These are phyloP conservation scores for Pythium plurisporium DNA, from an alignment of 352 stramenopile species.

Conservation along the genomic window DNA sequence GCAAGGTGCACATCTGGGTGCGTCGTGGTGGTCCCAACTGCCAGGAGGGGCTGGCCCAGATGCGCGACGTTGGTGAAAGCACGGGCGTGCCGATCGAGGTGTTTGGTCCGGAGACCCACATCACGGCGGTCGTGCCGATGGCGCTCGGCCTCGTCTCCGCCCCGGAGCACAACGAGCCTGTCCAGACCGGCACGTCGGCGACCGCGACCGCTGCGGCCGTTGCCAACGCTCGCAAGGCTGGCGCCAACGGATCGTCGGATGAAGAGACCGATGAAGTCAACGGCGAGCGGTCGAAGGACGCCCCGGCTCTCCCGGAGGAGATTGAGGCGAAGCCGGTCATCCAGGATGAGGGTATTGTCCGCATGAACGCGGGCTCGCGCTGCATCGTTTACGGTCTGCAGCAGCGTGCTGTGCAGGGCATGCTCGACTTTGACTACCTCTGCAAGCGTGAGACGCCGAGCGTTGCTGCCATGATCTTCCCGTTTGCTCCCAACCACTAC, in stretches of 20 bases:
- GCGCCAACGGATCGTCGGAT: constrained; percentile 1
- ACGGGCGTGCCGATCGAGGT: constrained; percentile 93
- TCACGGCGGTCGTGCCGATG: constrained; percentile 92
- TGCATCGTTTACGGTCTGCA: constrained; percentile 96
- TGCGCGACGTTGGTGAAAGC: constrained; percentile 86
- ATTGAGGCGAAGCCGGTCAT: constrained; percentile 29
- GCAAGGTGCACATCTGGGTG: constrained; percentile 93
- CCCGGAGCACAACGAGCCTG: constrained; percentile 20
- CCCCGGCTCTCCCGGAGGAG: constrained; percentile 17
- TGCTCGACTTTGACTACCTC: constrained; percentile 98
- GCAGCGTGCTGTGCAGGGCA: constrained; percentile 92
- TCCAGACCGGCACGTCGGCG: constrained; percentile 8
- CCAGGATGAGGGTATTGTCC: constrained; percentile 82
- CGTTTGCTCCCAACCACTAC: constrained; percentile 95
- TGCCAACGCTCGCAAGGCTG: constrained; percentile 2
- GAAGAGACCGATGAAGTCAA: constrained; percentile 22
- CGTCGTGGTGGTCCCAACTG: constrained; percentile 95
- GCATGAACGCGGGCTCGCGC: constrained; percentile 84
- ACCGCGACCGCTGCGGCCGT: constrained; percentile 18
- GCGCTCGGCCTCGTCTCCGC: constrained; percentile 88
- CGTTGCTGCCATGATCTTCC: constrained; percentile 94
- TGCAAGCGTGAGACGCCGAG: constrained; percentile 94
- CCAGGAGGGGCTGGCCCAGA: constrained; percentile 93
- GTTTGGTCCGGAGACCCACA: constrained; percentile 95
- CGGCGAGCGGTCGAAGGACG: constrained; percentile 27